These are phyloP conservation scores for Knufia petricola DNA, from an alignment of 2,329 filamentous ascomycete genomes.

Conservation along the genomic window DNA sequence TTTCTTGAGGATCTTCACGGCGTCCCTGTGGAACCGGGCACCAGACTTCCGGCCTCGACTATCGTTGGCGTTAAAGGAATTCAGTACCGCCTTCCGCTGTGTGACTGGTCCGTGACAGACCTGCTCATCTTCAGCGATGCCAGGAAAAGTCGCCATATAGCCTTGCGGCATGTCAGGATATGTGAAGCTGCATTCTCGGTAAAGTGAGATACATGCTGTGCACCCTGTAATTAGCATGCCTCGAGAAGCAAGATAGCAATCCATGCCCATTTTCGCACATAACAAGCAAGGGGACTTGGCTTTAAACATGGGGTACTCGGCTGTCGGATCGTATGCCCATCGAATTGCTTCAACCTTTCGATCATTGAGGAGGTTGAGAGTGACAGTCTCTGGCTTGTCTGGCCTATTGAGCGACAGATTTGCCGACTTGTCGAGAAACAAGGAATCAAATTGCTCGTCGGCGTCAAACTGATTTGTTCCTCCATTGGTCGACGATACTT, in stretches of 20 bases:
- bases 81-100: constrained; percentile 31
- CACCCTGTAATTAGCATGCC: constrained; percentile 37
- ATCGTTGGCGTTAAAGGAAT: constrained; percentile 33
- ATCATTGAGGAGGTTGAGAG: constrained; percentile 23
- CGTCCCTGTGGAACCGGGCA: constrained; percentile 69
- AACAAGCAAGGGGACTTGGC: constrained; percentile 38
- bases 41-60: constrained; percentile 51
- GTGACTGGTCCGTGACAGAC: constrained; percentile 20
- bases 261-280: constrained; percentile 37
- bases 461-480: constrained; percentile 32
- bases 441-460: constrained; percentile 30
- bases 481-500: constrained; percentile 29
- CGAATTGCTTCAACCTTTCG: constrained; percentile 22
- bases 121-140: constrained; percentile 33
- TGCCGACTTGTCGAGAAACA: constrained; percentile 34
- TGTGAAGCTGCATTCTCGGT: constrained; percentile 39
- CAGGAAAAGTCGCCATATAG: constrained; percentile 36
- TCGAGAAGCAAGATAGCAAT: constrained; percentile 38
- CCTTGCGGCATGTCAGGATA: constrained; percentile 33
- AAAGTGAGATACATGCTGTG: constrained; percentile 40
- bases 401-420: constrained; percentile 29
- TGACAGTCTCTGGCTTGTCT: constrained; percentile 18
- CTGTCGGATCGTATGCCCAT: constrained; percentile 19
- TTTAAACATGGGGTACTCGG: constrained; percentile 35
- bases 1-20: constrained; percentile 68